phyloP scores from a whole-genome alignment of 106 monocot genomes.

The Apostasia shenzhenica region DNA sequence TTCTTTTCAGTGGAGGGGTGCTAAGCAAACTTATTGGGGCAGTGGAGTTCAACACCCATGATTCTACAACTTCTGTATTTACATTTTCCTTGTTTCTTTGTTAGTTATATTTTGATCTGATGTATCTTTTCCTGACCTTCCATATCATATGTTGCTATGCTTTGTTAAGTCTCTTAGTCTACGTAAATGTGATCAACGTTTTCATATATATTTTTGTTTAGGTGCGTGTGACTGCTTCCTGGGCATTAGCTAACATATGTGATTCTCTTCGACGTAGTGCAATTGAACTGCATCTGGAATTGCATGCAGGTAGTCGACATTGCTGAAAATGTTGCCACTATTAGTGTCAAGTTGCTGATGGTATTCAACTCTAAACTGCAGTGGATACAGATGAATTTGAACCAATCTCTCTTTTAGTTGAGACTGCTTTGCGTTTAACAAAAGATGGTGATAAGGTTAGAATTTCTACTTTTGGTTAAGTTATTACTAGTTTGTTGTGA shows the following conservation, averaged over 20 bases:
- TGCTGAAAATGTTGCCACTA: neutral
- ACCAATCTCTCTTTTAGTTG: constrained; percentile 39
- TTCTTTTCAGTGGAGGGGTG: constrained; percentile 42
- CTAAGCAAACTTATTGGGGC: constrained; percentile 62
- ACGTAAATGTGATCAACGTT: constrained; percentile 12
- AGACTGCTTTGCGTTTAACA: constrained; percentile 68
- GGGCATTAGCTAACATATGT: constrained; percentile 99
- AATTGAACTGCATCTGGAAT: constrained; percentile 27
- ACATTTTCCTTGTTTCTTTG: neutral
- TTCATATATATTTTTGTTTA: constrained; percentile 39
- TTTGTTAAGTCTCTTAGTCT: no score
- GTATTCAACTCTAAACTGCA: constrained; percentile 19
- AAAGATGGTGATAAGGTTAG: constrained; percentile 92
- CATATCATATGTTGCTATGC: no score
- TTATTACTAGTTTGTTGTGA: neutral
- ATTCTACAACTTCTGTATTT: constrained; percentile 57
- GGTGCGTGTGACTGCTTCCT: constrained; percentile 87
- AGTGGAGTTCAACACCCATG: constrained; percentile 53
- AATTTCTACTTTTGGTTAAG: neutral
- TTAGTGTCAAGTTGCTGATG: neutral
- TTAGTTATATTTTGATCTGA: neutral
- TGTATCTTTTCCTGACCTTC: neutral
- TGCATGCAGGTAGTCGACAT: constrained; percentile 17
- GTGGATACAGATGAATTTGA: constrained; percentile 24
- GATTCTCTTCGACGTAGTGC: constrained; percentile 72